Evolutionary conservation across 768 basidiomycete species (phyloP).

Genomic region (Tylopilus subfusipes): DNA sequence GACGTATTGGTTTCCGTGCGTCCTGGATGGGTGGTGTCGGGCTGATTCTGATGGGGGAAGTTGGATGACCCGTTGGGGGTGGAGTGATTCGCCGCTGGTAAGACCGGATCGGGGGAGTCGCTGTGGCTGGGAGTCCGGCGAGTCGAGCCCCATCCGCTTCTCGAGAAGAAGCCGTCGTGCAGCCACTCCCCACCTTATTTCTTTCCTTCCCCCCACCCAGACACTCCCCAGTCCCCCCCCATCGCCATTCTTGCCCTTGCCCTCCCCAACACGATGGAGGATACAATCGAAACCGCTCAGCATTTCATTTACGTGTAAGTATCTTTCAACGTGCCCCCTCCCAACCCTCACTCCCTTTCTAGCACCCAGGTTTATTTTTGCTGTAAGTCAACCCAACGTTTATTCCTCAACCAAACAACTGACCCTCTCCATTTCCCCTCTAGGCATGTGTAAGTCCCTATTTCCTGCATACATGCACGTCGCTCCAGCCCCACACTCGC

Average conservation of each 20-base stretch:
- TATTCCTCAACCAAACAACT: slow-evolving; percentile 20
- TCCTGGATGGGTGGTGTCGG: neutral
- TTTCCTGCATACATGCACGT: slow-evolving; percentile 19
- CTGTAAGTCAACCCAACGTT: slow-evolving; percentile 49
- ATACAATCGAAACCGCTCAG: slow-evolving; percentile 55
- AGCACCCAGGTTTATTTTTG: slow-evolving; percentile 79
- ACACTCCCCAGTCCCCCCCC: slow-evolving; percentile 7
- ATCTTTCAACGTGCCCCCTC: neutral
- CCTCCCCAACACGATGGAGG: slow-evolving; percentile 34
- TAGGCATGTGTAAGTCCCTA: slow-evolving; percentile 65
- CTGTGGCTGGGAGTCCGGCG: slow-evolving; percentile 20
- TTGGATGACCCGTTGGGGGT: slow-evolving; percentile 14
- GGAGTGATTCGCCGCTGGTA: slow-evolving; percentile 25
- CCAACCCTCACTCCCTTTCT: slow-evolving; percentile 6
- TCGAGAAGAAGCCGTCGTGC: slow-evolving; percentile 25
- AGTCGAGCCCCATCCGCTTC: slow-evolving; percentile 25
- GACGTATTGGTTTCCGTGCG: neutral
- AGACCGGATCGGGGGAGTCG: slow-evolving; percentile 31
- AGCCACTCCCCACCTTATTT: slow-evolving; percentile 26
- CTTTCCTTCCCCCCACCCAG: slow-evolving; percentile 17
- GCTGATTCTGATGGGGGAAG: slow-evolving; percentile 5
- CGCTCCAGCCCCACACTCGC: neutral
- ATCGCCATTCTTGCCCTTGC: slow-evolving; percentile 10
- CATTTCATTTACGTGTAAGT: slow-evolving; percentile 74
- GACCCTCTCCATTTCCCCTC: slow-evolving; percentile 29